A percentile compares a stretch with the other conserved stretches of the same genome.
These are phyloP conservation scores for Botrytis elliptica DNA, from an alignment of 2,329 filamentous ascomycete genomes.

Conservation along the genomic window DNA sequence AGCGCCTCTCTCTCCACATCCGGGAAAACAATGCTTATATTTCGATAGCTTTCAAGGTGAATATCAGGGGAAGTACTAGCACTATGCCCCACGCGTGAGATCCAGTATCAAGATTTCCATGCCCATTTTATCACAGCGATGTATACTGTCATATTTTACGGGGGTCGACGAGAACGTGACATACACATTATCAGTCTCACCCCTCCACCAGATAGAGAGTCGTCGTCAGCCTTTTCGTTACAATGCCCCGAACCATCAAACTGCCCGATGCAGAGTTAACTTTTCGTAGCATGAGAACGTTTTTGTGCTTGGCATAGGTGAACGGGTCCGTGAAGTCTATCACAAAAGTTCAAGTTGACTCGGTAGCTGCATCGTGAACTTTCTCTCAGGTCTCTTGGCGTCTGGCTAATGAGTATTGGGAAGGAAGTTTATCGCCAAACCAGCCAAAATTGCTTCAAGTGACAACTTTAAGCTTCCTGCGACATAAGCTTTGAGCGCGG, in stretches of 20 bases:
- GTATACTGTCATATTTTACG: not conserved
- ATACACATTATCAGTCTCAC: not conserved
- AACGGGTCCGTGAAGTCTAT: not conserved
- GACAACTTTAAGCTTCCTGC: not conserved
- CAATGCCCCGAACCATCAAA: not conserved
- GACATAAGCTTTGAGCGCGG: not conserved
- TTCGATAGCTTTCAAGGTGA: not conserved
- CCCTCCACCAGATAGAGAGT: slow-evolving; percentile 6
- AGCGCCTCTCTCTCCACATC: too few relatives aligned
- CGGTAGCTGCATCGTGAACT: not conserved
- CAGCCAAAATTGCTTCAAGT: not conserved
- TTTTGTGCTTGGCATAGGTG: not conserved
- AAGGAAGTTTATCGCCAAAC: not conserved
- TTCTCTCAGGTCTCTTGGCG: not conserved
- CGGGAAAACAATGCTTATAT: not conserved
- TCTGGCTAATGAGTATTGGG: not conserved
- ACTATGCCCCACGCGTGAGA: not conserved
- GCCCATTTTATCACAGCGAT: not conserved
- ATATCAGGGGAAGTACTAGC: not conserved
- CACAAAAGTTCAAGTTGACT: not conserved
- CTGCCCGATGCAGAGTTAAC: not conserved
- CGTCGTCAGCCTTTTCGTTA: slow-evolving; percentile 10
- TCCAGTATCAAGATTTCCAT: not conserved
- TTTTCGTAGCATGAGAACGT: not conserved
- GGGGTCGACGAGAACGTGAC: not conserved